Evolutionary conservation across 257 asterid species (phyloP).

Genomic region (Leptodermis oblonga): DNA sequence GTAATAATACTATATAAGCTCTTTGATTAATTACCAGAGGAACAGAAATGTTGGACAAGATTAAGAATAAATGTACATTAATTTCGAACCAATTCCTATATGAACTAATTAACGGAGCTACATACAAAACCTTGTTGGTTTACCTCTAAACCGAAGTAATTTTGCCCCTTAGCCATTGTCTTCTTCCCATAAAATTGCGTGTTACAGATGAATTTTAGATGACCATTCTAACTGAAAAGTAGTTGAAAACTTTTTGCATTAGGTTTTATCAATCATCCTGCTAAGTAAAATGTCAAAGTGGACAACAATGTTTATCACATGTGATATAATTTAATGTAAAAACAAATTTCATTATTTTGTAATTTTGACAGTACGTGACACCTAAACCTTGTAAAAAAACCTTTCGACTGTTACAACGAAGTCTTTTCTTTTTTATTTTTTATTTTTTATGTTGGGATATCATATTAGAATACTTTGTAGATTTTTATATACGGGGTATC

Average conservation of each 20-base stretch:
- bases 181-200: background rate
- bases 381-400: too few relatives aligned
- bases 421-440: too few relatives aligned
- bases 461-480: too few relatives aligned
- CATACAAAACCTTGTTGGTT: background rate
- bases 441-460: too few relatives aligned
- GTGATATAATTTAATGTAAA: background rate
- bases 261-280: background rate
- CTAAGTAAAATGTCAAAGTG: conserved; percentile 1
- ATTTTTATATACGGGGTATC: too few relatives aligned
- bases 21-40: background rate
- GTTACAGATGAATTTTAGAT: background rate
- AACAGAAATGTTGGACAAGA: background rate
- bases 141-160: background rate
- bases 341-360: background rate
- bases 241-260: background rate
- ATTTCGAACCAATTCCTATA: background rate
- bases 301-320: background rate
- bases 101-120: background rate
- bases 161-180: conserved; percentile 1
- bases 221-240: background rate
- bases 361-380: too few relatives aligned
- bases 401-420: too few relatives aligned
- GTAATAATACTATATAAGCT: background rate
- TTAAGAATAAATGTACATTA: background rate